Evolutionary conservation across 23 red algal species (phyloP).

Genomic region (Gracilaria gracilis): DNA sequence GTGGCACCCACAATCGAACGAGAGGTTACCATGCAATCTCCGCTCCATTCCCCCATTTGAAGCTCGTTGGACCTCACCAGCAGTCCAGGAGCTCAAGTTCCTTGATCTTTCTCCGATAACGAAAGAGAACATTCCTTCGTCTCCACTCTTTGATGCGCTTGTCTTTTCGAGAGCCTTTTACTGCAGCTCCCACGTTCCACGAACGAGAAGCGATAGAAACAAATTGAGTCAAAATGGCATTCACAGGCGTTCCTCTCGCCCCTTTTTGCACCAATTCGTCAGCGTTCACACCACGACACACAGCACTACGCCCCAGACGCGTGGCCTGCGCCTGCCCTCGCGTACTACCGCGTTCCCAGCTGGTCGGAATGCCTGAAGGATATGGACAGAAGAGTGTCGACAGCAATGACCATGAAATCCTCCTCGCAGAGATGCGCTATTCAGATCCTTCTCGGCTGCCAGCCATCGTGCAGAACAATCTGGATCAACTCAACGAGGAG

Average conservation of each 20-base stretch:
- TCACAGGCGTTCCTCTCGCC: not conserved
- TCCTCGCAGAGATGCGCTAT: slow-evolving; percentile 90
- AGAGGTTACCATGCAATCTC: not conserved
- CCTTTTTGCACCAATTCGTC: not conserved
- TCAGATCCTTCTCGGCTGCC: slow-evolving; percentile 85
- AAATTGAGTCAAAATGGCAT: slow-evolving; percentile 1
- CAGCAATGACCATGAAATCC: slow-evolving; percentile 71
- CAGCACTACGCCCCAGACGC: not conserved
- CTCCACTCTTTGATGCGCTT: not conserved
- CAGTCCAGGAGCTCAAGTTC: not conserved
- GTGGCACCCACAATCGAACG: not conserved
- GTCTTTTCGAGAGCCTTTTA: not conserved
- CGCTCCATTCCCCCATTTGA: not conserved
- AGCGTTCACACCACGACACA: not conserved
- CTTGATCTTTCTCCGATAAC: not conserved
- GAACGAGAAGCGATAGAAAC: not conserved
- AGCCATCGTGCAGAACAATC: slow-evolving; percentile 72
- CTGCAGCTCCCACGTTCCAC: not conserved
- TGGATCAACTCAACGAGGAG: slow-evolving; percentile 82
- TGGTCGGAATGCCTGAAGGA: slow-evolving; percentile 66
- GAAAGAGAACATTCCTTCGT: no score
- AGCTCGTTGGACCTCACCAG: no score
- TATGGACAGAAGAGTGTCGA: slow-evolving; percentile 54
- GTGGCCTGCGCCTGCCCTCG: not conserved
- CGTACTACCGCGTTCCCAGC: slow-evolving; percentile 6